Evolutionary conservation across 2,329 filamentous ascomycete species (phyloP).

Genomic region (Calonectria pseudoturangicola): DNA sequence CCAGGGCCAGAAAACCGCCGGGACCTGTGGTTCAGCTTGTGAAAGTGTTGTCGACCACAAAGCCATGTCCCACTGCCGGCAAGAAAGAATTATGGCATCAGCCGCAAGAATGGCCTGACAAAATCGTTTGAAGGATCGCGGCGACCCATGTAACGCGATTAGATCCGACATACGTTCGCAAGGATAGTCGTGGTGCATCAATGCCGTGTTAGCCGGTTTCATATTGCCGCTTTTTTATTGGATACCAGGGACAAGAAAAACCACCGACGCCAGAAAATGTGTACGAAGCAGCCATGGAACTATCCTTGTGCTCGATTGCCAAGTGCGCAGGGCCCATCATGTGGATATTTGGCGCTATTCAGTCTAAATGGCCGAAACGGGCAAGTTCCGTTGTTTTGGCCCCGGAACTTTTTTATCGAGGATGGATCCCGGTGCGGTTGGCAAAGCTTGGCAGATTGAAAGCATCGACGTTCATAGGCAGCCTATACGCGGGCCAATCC

Average conservation of each 20-base stretch:
- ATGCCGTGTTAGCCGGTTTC: slow-evolving; percentile 21
- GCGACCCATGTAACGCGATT: not conserved
- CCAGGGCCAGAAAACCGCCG: not conserved
- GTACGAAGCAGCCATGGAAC: not conserved
- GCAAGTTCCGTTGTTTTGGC: not conserved
- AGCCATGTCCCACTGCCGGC: not conserved
- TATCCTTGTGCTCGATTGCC: not conserved
- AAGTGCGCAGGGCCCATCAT: not conserved
- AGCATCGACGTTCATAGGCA: too few relatives aligned
- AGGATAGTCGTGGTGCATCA: too few relatives aligned
- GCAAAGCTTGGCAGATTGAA: too few relatives aligned
- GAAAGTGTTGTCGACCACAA: not conserved
- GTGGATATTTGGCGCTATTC: not conserved
- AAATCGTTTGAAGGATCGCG: not conserved
- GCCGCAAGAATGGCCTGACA: slow-evolving; percentile 9
- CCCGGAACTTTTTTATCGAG: too few relatives aligned
- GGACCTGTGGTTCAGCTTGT: not conserved
- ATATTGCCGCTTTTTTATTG: not conserved
- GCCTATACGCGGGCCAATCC: not conserved
- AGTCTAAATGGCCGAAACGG: not conserved
- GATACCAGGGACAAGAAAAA: not conserved
- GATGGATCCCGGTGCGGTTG: too few relatives aligned
- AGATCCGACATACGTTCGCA: not conserved
- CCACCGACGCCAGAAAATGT: not conserved
- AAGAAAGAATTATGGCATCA: not conserved